Evolutionary conservation across 805 yeast species (phyloP), one percentile per base, ranked within the genome.

Genomic region (Hanseniaspora nectarophila): DNA sequence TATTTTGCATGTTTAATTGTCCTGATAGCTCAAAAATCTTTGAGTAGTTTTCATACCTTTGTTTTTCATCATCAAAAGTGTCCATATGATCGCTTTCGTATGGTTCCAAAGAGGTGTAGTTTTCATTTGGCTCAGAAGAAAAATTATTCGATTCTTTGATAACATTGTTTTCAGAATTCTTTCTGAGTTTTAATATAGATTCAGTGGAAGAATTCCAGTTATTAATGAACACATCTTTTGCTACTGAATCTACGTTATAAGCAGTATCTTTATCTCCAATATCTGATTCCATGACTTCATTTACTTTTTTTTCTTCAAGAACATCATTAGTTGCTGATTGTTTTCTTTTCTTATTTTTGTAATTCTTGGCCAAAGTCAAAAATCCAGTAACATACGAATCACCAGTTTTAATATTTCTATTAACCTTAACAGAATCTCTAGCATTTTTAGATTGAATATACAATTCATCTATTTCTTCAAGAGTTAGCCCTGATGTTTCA

Each of bases 391-490:
- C 29, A 20, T 52, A 46, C 1, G 54, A 52, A 34, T 45, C 54
- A 21, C 45, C 54, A 16, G 26, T 15, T 42, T 35, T 53, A 12
- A 53, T 53, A 1, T 23, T 37, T 26, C 43, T 53, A 50, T 64
- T 66, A 68, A 78, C 80, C 28, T 65, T 62, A 12, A 66, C 56
- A 0, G 86, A 80, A 10, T 64, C 64, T 16, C 75, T 63, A 1
- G 88, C 82, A 60, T 63, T 73, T 39, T 73, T 67, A 58, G 89
- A 80, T 33, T 72, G 70, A 48, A 74, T 72, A 62, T 81, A 85
- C 70, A 85, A 70, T 56, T 78, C 85, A 67, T 86, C 89, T 50
- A 86, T 81, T 58, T 86, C 87, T 66, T 86, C 95, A 62, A 86
- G 73, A 59, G 80, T 77, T 48, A 85, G 70, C 0, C 94, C 94